Conservation (phyloP, 257 asterid species). For the Primulina eburnea region DNA sequence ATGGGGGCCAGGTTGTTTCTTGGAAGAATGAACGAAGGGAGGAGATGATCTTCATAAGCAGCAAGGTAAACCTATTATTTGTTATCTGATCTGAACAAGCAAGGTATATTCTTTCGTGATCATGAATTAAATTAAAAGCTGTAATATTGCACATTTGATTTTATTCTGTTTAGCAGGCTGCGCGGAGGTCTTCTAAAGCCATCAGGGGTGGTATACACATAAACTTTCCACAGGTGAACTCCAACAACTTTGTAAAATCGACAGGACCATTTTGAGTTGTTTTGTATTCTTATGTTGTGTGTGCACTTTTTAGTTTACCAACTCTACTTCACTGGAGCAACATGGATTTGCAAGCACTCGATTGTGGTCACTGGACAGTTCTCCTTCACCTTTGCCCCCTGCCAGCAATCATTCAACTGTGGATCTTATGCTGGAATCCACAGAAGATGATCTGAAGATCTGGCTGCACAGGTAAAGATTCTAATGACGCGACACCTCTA, state of each 20-base stretch:
- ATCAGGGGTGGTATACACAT: conserved; percentile 61
- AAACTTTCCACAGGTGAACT: conserved; percentile 74
- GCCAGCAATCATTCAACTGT: conserved; percentile 57
- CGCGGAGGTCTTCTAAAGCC: conserved; percentile 57
- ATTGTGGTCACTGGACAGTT: conserved; percentile 65
- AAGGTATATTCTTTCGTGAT: neutral
- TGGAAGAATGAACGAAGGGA: conserved; percentile 83
- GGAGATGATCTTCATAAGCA: conserved; percentile 63
- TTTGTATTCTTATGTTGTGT: conserved; percentile 27
- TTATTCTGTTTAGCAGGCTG: conserved; percentile 40
- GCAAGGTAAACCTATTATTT: conserved; percentile 48
- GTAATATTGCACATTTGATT: conserved; percentile 10
- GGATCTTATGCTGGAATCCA: conserved; percentile 67
- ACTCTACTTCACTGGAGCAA: conserved; percentile 70
- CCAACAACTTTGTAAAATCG: conserved; percentile 13
- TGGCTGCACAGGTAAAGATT: conserved; percentile 73
- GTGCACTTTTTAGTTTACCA: conserved; percentile 44
- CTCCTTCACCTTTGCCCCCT: conserved; percentile 69
- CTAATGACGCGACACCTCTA: conserved; percentile 7
- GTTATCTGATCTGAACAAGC: neutral
- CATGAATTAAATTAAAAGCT: neutral
- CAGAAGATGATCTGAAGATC: conserved; percentile 76
- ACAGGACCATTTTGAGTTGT: conserved; percentile 4
- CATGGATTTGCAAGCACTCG: conserved; percentile 77
- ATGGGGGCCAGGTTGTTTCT: conserved; percentile 77